A percentile compares a stretch with the other conserved stretches of the same genome.
Conservation (phyloP, 768 basidiomycete genomes). For the Panus rudis region DNA sequence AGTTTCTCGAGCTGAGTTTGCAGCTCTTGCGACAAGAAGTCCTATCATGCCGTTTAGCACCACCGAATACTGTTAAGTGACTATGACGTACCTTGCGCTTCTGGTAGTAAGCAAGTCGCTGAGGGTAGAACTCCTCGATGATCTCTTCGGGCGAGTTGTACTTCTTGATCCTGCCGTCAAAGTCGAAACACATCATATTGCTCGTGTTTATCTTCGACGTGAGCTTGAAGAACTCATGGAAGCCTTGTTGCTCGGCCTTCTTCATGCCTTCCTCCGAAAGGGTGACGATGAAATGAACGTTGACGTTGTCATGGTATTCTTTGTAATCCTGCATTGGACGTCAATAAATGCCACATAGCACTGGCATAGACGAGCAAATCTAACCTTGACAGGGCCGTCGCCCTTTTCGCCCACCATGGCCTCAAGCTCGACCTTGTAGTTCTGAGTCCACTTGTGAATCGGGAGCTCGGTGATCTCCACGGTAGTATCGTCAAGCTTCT, state of each 20-base stretch:
- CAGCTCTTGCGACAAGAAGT: constrained; percentile 76
- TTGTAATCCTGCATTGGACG: constrained; percentile 94
- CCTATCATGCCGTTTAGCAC: constrained; percentile 38
- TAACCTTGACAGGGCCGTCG: constrained; percentile 73
- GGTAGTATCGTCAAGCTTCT: constrained; percentile 79
- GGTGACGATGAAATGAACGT: constrained; percentile 81
- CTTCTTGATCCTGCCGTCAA: constrained; percentile 92
- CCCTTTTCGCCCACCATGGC: constrained; percentile 83
- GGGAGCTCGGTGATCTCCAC: constrained; percentile 94
- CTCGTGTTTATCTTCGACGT: constrained; percentile 76
- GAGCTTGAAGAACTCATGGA: constrained; percentile 89
- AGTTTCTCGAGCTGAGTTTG: constrained; percentile 76
- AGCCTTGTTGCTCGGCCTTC: constrained; percentile 84
- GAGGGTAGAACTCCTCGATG: constrained; percentile 86
- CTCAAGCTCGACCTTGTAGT: constrained; percentile 89
- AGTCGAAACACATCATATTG: constrained; percentile 99
- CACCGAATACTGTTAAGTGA: neutral
- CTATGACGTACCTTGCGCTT: constrained; percentile 75
- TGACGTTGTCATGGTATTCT: constrained; percentile 90
- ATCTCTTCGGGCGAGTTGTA: constrained; percentile 88
- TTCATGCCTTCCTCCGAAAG: constrained; percentile 77
- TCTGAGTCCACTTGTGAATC: constrained; percentile 90
- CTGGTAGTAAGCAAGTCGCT: constrained; percentile 86
- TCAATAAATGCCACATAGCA: neutral
- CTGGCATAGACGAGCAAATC: neutral